A percentile compares a stretch with the other conserved stretches of the same genome.
Conservation (phyloP, 164 flowering plant species). For the Chloranthus sessilifolius region DNA sequence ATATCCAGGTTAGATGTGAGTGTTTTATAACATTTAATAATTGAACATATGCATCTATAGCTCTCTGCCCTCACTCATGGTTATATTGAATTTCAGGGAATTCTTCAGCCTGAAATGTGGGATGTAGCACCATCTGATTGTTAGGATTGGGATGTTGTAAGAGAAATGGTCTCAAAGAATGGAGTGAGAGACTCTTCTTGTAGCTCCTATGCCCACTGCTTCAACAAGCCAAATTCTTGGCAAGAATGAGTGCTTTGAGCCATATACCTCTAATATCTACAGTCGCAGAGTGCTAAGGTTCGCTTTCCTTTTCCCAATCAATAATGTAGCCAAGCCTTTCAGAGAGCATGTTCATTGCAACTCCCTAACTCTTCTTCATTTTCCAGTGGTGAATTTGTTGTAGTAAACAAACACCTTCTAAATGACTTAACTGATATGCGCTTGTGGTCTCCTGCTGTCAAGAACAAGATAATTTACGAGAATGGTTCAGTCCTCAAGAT, state of each 20-base stretch:
- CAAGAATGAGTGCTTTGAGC: slow-evolving; percentile 84
- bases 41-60: too few relatives aligned
- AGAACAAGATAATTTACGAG: slow-evolving; percentile 59
- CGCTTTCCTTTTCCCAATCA: slow-evolving; percentile 22
- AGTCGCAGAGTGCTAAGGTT: slow-evolving; percentile 74
- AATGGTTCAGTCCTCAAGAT: slow-evolving; percentile 70
- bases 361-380: not conserved
- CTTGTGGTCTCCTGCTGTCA: slow-evolving; percentile 62
- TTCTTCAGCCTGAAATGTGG: slow-evolving; percentile 86
- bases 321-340: not conserved
- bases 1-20: too few relatives aligned
- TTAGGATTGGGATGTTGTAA: slow-evolving; percentile 65
- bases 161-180: slow-evolving; percentile 38
- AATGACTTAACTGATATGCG: slow-evolving; percentile 81
- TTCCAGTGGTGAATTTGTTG: slow-evolving; percentile 80
- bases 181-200: slow-evolving; percentile 74
- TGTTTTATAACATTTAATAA: too few relatives aligned
- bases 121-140: slow-evolving; percentile 50
- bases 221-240: slow-evolving; percentile 87
- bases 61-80: too few relatives aligned
- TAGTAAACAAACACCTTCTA: slow-evolving; percentile 79
- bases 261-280: slow-evolving; percentile 77
- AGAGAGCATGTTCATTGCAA: not conserved
- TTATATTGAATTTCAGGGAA: slow-evolving; percentile 36
- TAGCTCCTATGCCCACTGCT: slow-evolving; percentile 91